Evolutionary conservation across 371 early-diverging fungal genomes (phyloP), one percentile per base, ranked within the genome.

Genomic region (Nematocida sp.): DNA sequence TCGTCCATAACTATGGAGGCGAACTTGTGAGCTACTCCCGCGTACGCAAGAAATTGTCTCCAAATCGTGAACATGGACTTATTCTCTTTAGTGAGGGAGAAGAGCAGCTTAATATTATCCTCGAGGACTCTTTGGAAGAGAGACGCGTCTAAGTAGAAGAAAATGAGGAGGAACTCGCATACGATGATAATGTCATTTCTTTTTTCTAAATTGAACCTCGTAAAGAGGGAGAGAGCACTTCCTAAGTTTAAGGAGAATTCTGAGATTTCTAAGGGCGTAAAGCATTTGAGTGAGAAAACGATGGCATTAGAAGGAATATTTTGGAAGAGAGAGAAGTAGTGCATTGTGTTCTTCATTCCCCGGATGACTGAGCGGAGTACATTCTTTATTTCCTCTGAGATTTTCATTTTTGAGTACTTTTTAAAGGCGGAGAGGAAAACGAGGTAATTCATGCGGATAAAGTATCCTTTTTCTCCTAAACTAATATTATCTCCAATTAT

Each of bases 301-400:
- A 71, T 71, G 36, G 75, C 61, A 39, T 71, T 71, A 5, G 75
- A 71, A 5, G 75, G 63, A 30, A 71, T 63, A 49, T 63, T 71
- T 49, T 71, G 75, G 45, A 71, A 71, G 16, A 71, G 55, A 7
- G 75, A 71, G 42, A 71, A 71, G 53, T 71, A 71, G 61, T 71
- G 75, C 75, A 71, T 71, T 42, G 75, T 71, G 64, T 71, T 71
- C 47, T 71, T 71, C 75, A 71, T 71, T 23, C 75, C 75, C 36
- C 75, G 60, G 26, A 71, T 71, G 16, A 71, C 38, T 26, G 75
- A 71, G 20, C 75, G 32, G 28, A 71, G 55, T 38, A 71, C 75
- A 36, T 63, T 71, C 55, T 71, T 71, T 49, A 60, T 71, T n/a
- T 71, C 75, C 25, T 71, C 75, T 28, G 75, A 57, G 26, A 71